Evolutionary conservation across 2,329 filamentous ascomycete genomes (phyloP).

Genomic region (Fusarium buharicum): DNA sequence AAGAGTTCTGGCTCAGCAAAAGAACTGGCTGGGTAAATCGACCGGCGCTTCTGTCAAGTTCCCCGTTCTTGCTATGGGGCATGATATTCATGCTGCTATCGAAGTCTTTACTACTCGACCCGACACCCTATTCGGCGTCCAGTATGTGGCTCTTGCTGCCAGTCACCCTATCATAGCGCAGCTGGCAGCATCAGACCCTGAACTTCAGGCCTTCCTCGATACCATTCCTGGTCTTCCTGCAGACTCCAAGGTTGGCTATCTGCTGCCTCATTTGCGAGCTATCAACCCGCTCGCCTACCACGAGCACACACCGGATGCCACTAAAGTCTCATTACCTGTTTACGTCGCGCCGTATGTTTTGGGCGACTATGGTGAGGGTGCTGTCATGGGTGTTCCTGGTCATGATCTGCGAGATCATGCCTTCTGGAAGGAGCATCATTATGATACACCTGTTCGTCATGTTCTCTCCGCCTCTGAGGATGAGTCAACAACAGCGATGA

Average conservation of each 20-base stretch:
- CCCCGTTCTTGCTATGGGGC: slow-evolving; percentile 60
- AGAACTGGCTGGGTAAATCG: slow-evolving; percentile 88
- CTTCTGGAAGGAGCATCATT: slow-evolving; percentile 80
- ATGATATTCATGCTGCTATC: slow-evolving; percentile 60
- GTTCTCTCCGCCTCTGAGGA: slow-evolving; percentile 68
- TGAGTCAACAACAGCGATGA: slow-evolving; percentile 56
- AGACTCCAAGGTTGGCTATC: slow-evolving; percentile 74
- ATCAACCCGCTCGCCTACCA: slow-evolving; percentile 73
- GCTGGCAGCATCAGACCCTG: slow-evolving; percentile 67
- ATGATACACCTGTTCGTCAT: slow-evolving; percentile 67
- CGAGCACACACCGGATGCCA: slow-evolving; percentile 60
- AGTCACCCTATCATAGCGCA: slow-evolving; percentile 74
- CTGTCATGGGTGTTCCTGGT: slow-evolving; percentile 91
- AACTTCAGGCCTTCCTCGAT: slow-evolving; percentile 75
- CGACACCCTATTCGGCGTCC: slow-evolving; percentile 87
- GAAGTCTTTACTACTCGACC: slow-evolving; percentile 86
- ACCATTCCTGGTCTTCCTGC: slow-evolving; percentile 65
- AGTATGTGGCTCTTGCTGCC: slow-evolving; percentile 83
- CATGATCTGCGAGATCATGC: slow-evolving; percentile 82
- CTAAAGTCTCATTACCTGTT: slow-evolving; percentile 72
- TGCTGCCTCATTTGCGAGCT: slow-evolving; percentile 69
- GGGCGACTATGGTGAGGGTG: slow-evolving; percentile 85
- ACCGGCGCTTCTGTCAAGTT: slow-evolving; percentile 79
- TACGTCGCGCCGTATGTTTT: slow-evolving; percentile 88
- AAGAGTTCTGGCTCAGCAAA: slow-evolving; percentile 83